Conservation (phyloP, 352 stramenopile genomes). For the Plasmopara viticola region DNA sequence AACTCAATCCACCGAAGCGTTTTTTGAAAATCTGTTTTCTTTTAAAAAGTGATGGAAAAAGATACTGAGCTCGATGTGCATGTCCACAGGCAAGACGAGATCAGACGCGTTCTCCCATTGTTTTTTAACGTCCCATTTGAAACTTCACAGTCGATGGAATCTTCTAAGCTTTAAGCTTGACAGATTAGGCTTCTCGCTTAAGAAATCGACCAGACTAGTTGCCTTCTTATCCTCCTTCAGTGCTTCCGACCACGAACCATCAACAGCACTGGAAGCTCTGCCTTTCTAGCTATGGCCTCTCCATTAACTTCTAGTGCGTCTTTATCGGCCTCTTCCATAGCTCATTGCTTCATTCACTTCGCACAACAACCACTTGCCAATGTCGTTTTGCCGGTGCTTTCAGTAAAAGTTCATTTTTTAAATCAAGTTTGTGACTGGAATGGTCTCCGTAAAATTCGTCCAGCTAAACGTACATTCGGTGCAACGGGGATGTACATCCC, state of each 20-base stretch:
- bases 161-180: constrained; percentile 37
- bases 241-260: constrained; percentile 13
- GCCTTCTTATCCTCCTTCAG: constrained; percentile 37
- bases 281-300: constrained; percentile 24
- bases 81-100: constrained; percentile 71
- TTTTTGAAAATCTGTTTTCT: constrained; percentile 53
- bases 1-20: constrained; percentile 9
- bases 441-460: constrained; percentile 55
- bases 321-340: constrained; percentile 21
- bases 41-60: constrained; percentile 81
- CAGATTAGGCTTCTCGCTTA: constrained; percentile 41
- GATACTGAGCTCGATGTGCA: constrained; percentile 54
- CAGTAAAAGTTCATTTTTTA: constrained; percentile 52
- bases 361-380: constrained; percentile 24
- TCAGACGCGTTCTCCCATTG: constrained; percentile 51
- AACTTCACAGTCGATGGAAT: constrained; percentile 28
- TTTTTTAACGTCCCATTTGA: constrained; percentile 49
- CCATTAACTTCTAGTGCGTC: constrained; percentile 28
- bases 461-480: constrained; percentile 66
- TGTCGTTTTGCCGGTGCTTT: constrained; percentile 45
- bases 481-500: constrained; percentile 53
- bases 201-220: constrained; percentile 44
- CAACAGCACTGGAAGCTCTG: constrained; percentile 10
- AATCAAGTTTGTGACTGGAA: constrained; percentile 44
- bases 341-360: constrained; percentile 23